Evolutionary conservation across 148 eudicot species (phyloP), one percentile per base, ranked within the genome.

Genomic region (Fagopyrum esculentum): DNA sequence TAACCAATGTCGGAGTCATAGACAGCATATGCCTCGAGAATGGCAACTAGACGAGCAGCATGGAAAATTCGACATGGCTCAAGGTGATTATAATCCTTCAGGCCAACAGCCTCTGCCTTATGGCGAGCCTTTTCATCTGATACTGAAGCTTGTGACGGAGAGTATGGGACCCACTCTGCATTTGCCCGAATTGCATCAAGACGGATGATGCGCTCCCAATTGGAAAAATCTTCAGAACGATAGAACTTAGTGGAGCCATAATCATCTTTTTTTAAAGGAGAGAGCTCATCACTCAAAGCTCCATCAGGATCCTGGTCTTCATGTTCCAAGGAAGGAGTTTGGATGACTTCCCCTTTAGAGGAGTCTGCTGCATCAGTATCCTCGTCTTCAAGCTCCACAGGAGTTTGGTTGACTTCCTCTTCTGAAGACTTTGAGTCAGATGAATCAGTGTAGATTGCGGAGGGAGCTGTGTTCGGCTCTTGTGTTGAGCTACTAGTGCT

Each of bases 1-100:
- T 95, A 95, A n/a, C 98, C 98, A 59, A 92, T 95, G 81, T 95
- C 98, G 3, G 96, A 82, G 83, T 95, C 98, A 73, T 87, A 90
- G 11, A 95, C 75, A 16, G 97, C 93, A 60, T 95, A 95, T 51
- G 98, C 98, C 88, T 95, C 98, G 3, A 95, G 96, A 59, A 95
- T 86, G 44, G 97, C 92, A 55, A 95, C 97, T 59, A 95, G 79
- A 73, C 98, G 85, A 45, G 98, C 89, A 77, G 98, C 97, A 78
- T 95, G 98, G 87, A 85, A 95, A 69, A 92, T 86, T 78, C 91
- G 80, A 73, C 80, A 77, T 3, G 96, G 85, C 68, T 89, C 91
- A 44, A 95, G 95, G 75, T 95, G 91, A 45, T 90, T 86, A 69
- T 87, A 95, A 82, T 95, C 97, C 79, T 87, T 95, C 61, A 95